phyloP scores from a whole-genome alignment of 2,329 filamentous ascomycete genomes.

The Cercospora beticola region DNA sequence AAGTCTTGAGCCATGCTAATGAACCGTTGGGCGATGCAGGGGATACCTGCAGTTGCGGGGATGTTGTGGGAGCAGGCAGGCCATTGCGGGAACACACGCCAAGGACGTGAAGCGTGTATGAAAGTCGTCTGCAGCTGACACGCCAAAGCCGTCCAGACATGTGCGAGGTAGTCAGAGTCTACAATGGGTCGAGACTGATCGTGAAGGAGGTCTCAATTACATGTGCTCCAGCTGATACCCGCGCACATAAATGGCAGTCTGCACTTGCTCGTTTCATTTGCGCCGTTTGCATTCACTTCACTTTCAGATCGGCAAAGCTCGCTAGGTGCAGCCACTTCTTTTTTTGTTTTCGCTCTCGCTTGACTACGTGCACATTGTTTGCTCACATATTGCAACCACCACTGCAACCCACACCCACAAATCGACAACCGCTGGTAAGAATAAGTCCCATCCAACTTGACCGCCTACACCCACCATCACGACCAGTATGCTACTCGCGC shows the following conservation, averaged over 20 bases:
- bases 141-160: neutral
- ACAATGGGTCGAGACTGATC: neutral
- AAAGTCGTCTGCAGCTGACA: slow-evolving; percentile 4
- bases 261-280: slow-evolving; percentile 9
- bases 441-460: neutral
- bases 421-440: neutral
- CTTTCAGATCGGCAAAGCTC: neutral
- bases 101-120: slow-evolving; percentile 15
- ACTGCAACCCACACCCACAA: neutral
- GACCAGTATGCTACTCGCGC: neutral
- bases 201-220: neutral
- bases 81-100: slow-evolving; percentile 10
- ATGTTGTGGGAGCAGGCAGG: neutral
- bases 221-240: neutral
- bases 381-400: neutral
- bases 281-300: slow-evolving; percentile 10
- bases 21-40: neutral
- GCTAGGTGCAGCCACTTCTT: neutral
- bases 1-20: neutral
- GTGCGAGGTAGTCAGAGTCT: neutral
- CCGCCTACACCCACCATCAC: neutral
- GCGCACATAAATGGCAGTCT: neutral
- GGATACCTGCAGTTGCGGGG: neutral
- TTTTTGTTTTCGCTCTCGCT: neutral
- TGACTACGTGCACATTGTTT: neutral